These are phyloP conservation scores for Aphanomyces astaci DNA, from an alignment of 352 stramenopile species.

Conservation along the genomic window DNA sequence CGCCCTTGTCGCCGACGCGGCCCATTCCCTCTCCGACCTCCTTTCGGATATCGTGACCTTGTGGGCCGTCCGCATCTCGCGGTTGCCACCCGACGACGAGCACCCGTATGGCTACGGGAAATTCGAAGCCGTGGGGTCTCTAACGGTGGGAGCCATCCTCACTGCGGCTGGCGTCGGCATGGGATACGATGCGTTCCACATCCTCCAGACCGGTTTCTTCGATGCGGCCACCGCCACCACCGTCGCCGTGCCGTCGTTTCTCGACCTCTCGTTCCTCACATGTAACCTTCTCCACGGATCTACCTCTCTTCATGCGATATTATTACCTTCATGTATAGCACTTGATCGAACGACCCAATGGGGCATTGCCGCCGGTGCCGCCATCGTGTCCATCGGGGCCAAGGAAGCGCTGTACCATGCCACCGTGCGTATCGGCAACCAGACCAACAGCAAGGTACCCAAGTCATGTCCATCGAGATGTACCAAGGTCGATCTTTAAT, in stretches of 20 bases:
- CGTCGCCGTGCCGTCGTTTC: background rate
- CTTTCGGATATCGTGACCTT: slow-evolving; percentile 96
- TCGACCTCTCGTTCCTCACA: slow-evolving; percentile 16
- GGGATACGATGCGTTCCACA: slow-evolving; percentile 61
- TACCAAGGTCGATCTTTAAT: background rate
- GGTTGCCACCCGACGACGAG: slow-evolving; percentile 90
- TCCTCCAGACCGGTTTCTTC: slow-evolving; percentile 33
- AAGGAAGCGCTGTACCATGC: slow-evolving; percentile 93
- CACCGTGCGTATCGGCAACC: slow-evolving; percentile 87
- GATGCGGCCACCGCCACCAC: too few species aligned
- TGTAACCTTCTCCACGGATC: too few species aligned
- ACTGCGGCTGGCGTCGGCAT: slow-evolving; percentile 64
- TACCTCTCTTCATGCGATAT: background rate
- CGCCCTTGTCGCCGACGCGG: slow-evolving; percentile 92
- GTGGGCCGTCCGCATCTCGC: slow-evolving; percentile 86
- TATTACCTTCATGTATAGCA: too few species aligned
- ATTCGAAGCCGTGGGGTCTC: slow-evolving; percentile 81
- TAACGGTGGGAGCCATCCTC: slow-evolving; percentile 80
- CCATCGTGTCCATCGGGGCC: slow-evolving; percentile 82
- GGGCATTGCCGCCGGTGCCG: slow-evolving; percentile 73
- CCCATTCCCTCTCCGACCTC: slow-evolving; percentile 94
- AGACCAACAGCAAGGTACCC: slow-evolving; percentile 81
- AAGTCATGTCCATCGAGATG: background rate
- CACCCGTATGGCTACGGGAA: slow-evolving; percentile 88
- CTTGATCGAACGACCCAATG: slow-evolving; percentile 48